Conservation (phyloP, 2,329 filamentous ascomycete genomes). For the Orbilia oligospora region DNA sequence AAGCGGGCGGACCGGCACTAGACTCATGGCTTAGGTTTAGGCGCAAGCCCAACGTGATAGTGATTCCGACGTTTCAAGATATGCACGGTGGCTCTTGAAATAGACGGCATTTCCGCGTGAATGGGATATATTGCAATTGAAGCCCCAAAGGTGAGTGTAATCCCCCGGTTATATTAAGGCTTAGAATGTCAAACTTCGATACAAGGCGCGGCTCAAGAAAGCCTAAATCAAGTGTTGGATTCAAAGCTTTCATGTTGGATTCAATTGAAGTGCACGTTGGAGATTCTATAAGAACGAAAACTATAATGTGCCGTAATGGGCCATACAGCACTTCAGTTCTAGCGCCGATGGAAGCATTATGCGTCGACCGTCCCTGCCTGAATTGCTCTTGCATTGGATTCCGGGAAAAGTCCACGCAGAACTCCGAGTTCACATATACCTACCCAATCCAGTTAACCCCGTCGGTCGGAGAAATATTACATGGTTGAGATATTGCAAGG, state of each 20-base stretch:
- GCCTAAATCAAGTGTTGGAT: neutral
- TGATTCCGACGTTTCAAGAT: conserved; percentile 35
- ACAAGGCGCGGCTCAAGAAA: neutral
- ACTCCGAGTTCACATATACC: neutral
- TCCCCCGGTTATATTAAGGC: neutral
- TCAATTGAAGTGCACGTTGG: too few relatives aligned
- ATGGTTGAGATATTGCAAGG: neutral
- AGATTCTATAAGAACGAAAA: neutral
- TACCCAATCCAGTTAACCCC: neutral
- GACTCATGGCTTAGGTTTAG: neutral
- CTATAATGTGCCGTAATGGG: neutral
- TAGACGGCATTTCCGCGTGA: conserved; percentile 28
- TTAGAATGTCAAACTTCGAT: neutral
- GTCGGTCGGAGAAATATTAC: conserved; percentile 10
- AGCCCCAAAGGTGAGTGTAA: neutral
- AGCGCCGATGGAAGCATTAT: conserved; percentile 7
- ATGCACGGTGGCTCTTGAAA: conserved; percentile 38
- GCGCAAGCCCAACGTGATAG: conserved; percentile 25
- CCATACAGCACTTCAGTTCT: conserved; percentile 13
- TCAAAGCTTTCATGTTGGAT: neutral
- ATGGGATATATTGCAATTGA: conserved; percentile 7
- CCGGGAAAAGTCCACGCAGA: neutral
- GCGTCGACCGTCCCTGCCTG: conserved; percentile 14
- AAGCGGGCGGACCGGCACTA: conserved; percentile 29
- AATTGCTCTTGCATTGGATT: neutral